These are phyloP conservation scores for Haplosporangium gracile DNA, from an alignment of 192 early-diverging fungal species.

Conservation along the genomic window DNA sequence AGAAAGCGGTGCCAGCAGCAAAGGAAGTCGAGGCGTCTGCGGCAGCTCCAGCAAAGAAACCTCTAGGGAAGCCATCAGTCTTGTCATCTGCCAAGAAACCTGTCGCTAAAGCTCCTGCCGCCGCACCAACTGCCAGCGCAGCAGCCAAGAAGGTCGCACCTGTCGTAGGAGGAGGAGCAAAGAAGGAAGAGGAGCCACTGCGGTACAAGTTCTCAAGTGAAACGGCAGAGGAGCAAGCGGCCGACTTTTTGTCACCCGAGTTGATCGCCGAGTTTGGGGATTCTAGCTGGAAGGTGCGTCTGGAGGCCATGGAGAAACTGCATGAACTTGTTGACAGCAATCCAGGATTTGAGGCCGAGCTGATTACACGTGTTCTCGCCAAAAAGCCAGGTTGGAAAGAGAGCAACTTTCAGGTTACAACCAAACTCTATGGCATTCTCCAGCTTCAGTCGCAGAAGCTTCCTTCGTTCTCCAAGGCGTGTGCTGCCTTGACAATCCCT, in stretches of 20 bases:
- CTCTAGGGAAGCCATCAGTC: constrained; percentile 49
- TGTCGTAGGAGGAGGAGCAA: constrained; percentile 48
- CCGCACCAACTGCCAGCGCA: constrained; percentile 16
- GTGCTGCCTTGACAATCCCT: constrained; percentile 79
- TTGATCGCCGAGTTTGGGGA: constrained; percentile 75
- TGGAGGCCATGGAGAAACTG: constrained; percentile 86
- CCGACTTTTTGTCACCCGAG: constrained; percentile 70
- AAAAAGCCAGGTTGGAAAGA: constrained; percentile 98
- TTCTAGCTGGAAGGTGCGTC: constrained; percentile 88
- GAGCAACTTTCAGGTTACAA: constrained; percentile 94
- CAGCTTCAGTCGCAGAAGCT: constrained; percentile 74
- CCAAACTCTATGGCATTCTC: constrained; percentile 81
- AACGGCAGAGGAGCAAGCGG: constrained; percentile 74
- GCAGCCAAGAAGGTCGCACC: constrained; percentile 38
- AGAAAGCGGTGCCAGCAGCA: constrained; percentile 46
- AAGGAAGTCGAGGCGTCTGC: constrained; percentile 31
- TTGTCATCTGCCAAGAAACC: constrained; percentile 49
- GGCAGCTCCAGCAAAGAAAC: constrained; percentile 47
- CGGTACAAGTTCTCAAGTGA: constrained; percentile 80
- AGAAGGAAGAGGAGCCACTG: constrained; percentile 72
- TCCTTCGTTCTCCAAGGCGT: constrained; percentile 76
- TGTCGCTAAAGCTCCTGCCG: constrained; percentile 32
- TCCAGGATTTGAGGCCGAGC: constrained; percentile 77
- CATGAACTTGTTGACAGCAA: constrained; percentile 72
- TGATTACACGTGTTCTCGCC: constrained; percentile 82